Evolutionary conservation across 192 early-diverging fungal species (phyloP).

Genomic region (Linnemannia schmuckeri): DNA sequence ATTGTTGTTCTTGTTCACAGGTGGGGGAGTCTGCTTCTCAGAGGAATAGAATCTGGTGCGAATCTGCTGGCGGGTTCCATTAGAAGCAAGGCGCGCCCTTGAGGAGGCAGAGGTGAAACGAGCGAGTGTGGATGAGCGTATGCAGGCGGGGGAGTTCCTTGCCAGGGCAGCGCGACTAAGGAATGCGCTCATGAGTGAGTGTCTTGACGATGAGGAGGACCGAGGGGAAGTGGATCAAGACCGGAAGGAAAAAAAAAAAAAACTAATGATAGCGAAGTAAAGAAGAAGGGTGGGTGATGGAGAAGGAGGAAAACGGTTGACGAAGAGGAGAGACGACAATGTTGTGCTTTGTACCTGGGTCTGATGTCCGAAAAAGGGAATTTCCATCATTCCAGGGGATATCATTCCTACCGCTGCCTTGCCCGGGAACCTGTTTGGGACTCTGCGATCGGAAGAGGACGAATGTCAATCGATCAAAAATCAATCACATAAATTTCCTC

Average conservation of each 20-base stretch:
- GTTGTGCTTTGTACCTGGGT: too few relatives aligned
- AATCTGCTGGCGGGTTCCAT: slow-evolving; percentile 13
- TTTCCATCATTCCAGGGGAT: background rate
- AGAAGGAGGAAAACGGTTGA: background rate
- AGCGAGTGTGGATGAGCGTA: slow-evolving; percentile 14
- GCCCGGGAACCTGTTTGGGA: background rate
- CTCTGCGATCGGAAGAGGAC: background rate
- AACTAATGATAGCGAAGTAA: background rate
- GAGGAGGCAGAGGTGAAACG: slow-evolving; percentile 17
- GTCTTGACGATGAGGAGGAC: background rate
- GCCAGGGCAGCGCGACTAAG: slow-evolving; percentile 31
- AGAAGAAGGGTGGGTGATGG: background rate
- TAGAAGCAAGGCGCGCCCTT: background rate
- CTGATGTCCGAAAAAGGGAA: slow-evolving; percentile 2
- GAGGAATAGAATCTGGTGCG: slow-evolving; percentile 35
- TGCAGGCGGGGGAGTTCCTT: slow-evolving; percentile 19
- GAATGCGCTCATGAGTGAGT: slow-evolving; percentile 37
- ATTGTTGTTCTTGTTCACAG: slow-evolving; percentile 20
- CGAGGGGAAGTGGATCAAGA: background rate
- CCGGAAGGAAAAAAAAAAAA: background rate
- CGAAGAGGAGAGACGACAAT: background rate
- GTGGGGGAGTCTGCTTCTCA: slow-evolving; percentile 23
- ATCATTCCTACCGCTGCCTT: background rate
- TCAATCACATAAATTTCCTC: background rate
- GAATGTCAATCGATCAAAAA: too few relatives aligned